Evolutionary conservation across 177 flowering plant genomes (phyloP).

Genomic region (Vitis hybrid): DNA sequence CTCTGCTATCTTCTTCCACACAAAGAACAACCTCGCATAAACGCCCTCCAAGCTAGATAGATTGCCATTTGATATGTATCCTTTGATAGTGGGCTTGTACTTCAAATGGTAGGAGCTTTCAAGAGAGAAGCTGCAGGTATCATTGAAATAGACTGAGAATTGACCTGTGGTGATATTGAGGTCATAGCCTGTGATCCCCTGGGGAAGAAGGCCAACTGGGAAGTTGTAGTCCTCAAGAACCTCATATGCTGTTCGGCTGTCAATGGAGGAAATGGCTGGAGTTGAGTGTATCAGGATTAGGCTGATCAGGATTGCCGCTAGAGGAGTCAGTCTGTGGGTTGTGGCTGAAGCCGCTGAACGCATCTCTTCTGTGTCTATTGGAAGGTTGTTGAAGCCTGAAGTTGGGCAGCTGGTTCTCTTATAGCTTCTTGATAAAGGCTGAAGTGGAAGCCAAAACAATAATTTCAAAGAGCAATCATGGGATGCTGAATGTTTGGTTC

Average conservation of each 20-base stretch:
- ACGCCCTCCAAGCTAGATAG: constrained; percentile 34
- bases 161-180: constrained; percentile 27
- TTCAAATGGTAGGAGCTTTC: constrained; percentile 36
- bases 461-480: too few species aligned
- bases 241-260: constrained; percentile 25
- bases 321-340: neutral
- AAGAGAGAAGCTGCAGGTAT: constrained; percentile 36
- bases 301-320: neutral
- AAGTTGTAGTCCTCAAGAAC: constrained; percentile 22
- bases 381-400: too few species aligned
- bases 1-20: constrained; percentile 42
- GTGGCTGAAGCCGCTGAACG: too few species aligned
- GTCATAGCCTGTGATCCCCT: constrained; percentile 29
- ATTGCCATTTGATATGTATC: constrained; percentile 24
- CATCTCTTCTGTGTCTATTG: too few species aligned
- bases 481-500: too few species aligned
- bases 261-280: neutral
- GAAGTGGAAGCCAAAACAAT: too few species aligned
- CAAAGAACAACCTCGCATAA: constrained; percentile 35
- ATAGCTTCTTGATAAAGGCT: neutral
- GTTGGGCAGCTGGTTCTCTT: neutral
- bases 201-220: constrained; percentile 36
- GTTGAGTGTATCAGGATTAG: neutral
- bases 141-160: constrained; percentile 30
- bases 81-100: constrained; percentile 36